These are phyloP conservation scores for Daldinia eschscholtzii DNA, from an alignment of 2,329 filamentous ascomycete species.

Conservation along the genomic window DNA sequence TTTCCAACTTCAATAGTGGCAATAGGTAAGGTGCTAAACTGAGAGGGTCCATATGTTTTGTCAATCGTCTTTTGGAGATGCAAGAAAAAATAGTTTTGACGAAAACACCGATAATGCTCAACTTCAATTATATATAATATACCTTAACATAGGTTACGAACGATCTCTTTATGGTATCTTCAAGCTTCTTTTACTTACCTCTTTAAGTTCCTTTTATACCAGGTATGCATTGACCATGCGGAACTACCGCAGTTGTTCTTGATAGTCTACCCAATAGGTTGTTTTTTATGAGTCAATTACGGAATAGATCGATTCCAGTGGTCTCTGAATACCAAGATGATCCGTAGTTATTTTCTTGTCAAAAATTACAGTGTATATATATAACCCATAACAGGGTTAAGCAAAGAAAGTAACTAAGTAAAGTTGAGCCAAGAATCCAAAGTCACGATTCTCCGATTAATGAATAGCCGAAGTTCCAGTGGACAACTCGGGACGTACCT, in stretches of 20 bases:
- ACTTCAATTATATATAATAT: not conserved
- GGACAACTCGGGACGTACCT: not conserved
- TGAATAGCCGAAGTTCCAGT: too few relatives aligned
- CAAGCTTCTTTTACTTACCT: not conserved
- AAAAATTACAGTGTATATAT: too few relatives aligned
- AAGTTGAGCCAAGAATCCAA: too few relatives aligned
- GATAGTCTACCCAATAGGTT: not conserved
- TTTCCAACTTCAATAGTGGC: too few relatives aligned
- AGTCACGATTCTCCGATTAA: too few relatives aligned
- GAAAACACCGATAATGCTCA: not conserved
- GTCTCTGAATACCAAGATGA: not conserved
- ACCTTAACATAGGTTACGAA: not conserved
- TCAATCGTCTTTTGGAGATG: not conserved
- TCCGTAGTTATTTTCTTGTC: too few relatives aligned
- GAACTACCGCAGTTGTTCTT: not conserved
- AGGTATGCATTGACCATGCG: not conserved
- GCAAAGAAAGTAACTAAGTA: too few relatives aligned
- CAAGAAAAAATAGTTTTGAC: not conserved
- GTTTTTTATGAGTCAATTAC: not conserved
- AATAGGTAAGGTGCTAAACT: too few relatives aligned
- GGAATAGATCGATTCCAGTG: not conserved
- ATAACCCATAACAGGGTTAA: too few relatives aligned
- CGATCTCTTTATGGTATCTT: not conserved
- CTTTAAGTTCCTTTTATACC: not conserved
- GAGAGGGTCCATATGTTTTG: too few relatives aligned